Conservation (phyloP, 345 rosid genomes). For the Populus davidiana region DNA sequence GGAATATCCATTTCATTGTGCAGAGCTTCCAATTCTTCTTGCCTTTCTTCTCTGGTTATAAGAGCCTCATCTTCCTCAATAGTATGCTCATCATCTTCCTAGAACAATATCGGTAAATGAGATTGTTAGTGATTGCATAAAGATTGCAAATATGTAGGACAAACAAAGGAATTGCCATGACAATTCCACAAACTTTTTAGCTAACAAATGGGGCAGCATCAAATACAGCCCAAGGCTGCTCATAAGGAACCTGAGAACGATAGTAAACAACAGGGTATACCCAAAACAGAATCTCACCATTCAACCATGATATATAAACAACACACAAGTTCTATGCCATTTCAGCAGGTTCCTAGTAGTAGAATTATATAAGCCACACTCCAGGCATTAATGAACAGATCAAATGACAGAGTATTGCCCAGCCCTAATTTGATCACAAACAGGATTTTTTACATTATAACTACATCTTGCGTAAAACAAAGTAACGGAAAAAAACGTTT, state of each 20-base stretch:
- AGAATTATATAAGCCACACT: not conserved
- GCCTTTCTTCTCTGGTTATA: slow-evolving; percentile 78
- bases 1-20: slow-evolving; percentile 79
- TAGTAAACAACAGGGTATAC: not conserved
- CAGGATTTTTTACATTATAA: not conserved
- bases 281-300: not conserved
- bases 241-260: not conserved
- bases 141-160: not conserved
- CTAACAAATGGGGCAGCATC: not conserved
- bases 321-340: not conserved
- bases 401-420: not conserved
- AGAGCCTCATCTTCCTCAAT: slow-evolving; percentile 92
- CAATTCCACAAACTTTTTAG: not conserved
- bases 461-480: not conserved
- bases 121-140: not conserved
- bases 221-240: not conserved
- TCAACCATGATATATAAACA: not conserved
- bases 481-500: not conserved
- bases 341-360: not conserved
- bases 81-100: slow-evolving; percentile 98
- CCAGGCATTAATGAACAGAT: not conserved
- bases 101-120: slow-evolving; percentile 37
- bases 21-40: slow-evolving; percentile 87
- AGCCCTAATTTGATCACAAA: not conserved
- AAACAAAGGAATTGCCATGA: not conserved